A percentile compares a stretch with the other conserved stretches of the same genome.
Evolutionary conservation across 164 flowering plant species (phyloP).

Genomic region (Vitis amurensis): DNA sequence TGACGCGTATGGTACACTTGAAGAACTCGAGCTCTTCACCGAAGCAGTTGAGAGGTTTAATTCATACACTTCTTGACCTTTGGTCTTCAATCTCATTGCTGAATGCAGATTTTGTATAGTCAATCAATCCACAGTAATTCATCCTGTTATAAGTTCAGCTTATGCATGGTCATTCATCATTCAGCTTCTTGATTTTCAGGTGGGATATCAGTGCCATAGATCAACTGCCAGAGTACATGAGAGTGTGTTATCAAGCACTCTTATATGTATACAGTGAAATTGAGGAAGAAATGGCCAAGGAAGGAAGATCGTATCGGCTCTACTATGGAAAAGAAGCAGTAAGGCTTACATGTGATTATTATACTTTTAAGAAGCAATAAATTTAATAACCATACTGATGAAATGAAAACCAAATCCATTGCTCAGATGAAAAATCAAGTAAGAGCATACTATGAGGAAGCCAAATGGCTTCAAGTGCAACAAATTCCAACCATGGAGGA

Average conservation of each 20-base stretch:
- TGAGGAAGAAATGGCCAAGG: conserved; percentile 23
- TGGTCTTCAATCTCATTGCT: no score
- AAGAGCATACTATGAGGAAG: conserved; percentile 31
- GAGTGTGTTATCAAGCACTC: conserved; percentile 20
- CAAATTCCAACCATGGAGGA: conserved; percentile 36
- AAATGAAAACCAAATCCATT: no score
- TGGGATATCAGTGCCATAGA: conserved; percentile 33
- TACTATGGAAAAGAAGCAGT: conserved; percentile 32
- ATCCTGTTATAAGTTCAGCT: no score
- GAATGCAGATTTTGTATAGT: no score
- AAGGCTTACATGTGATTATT: conserved; percentile 6
- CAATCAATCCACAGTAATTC: no score
- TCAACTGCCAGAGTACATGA: conserved; percentile 47
- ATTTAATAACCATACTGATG: no score
- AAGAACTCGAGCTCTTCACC: conserved; percentile 27
- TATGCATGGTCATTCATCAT: background rate
- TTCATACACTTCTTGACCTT: background rate
- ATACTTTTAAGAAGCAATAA: conserved; percentile 7
- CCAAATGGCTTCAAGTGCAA: conserved; percentile 29
- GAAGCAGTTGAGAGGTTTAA: conserved; percentile 26
- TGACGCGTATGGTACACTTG: conserved; percentile 22
- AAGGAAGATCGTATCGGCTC: conserved; percentile 26
- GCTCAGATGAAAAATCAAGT: conserved; percentile 28
- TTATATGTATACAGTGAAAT: conserved; percentile 26
- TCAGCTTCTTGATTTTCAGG: conserved; percentile 20